A percentile compares a stretch with the other conserved stretches of the same genome.
Evolutionary conservation across 257 asterid genomes (phyloP).

Genomic region (Rauvolfia tetraphylla): DNA sequence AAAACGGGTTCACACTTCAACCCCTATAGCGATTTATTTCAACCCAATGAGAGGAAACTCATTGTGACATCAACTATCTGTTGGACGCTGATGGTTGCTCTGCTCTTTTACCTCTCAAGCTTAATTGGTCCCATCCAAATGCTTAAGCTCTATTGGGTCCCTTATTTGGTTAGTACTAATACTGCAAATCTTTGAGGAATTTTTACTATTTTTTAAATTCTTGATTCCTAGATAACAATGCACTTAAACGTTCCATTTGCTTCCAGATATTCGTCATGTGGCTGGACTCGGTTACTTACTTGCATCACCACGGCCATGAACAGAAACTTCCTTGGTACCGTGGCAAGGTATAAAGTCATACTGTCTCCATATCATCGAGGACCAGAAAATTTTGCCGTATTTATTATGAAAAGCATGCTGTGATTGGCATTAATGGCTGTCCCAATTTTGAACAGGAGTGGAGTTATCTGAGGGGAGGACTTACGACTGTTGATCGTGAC

Average conservation of each 20-base stretch:
- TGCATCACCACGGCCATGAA: slow-evolving; percentile 88
- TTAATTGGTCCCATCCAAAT: slow-evolving; percentile 44
- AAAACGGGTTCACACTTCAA: slow-evolving; percentile 90
- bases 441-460: slow-evolving; percentile 51
- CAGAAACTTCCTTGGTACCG: slow-evolving; percentile 88
- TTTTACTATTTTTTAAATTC: background rate
- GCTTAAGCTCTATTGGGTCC: slow-evolving; percentile 64
- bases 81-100: slow-evolving; percentile 61
- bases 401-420: too few species aligned
- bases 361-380: too few species aligned
- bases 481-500: slow-evolving; percentile 83
- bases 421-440: background rate
- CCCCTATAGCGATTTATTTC: slow-evolving; percentile 68
- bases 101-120: slow-evolving; percentile 37
- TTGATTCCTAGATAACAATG: background rate
- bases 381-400: too few species aligned
- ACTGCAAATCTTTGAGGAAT: background rate
- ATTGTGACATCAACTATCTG: slow-evolving; percentile 65
- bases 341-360: slow-evolving; percentile 49
- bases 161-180: slow-evolving; percentile 54
- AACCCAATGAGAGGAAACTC: slow-evolving; percentile 48
- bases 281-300: slow-evolving; percentile 77
- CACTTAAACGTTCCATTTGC: background rate
- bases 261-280: slow-evolving; percentile 68
- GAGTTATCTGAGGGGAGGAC: slow-evolving; percentile 87